Evolutionary conservation across 2,329 filamentous ascomycete species (phyloP).

Genomic region (Clathrospora elynae): DNA sequence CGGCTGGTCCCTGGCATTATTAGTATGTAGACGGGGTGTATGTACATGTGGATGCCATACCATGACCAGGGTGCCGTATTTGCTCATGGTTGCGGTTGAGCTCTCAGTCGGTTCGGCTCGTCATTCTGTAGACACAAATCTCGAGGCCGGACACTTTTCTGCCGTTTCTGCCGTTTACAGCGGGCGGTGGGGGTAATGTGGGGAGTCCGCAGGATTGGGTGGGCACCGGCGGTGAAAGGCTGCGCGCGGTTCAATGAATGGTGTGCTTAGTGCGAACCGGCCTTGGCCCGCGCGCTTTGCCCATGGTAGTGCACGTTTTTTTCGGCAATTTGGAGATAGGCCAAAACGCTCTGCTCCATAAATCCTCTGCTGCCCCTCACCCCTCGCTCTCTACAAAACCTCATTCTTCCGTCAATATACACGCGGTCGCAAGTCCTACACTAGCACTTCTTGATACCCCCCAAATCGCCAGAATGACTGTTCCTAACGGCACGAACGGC

Average conservation of each 20-base stretch:
- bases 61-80: constrained; percentile 94
- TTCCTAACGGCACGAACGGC: constrained; percentile 33
- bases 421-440: constrained; percentile 49
- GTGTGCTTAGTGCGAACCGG: constrained; percentile 23
- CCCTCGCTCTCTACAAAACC: constrained; percentile 22
- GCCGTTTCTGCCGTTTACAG: too few species aligned
- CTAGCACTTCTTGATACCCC: constrained; percentile 30
- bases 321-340: constrained; percentile 33
- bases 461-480: constrained; percentile 32
- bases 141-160: constrained; percentile 18
- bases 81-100: constrained; percentile 69
- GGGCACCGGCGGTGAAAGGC: constrained; percentile 9
- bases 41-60: constrained; percentile 43
- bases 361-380: constrained; percentile 40
- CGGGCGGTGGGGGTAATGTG: constrained; percentile 10
- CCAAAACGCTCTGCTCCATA: constrained; percentile 31
- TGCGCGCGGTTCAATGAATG: constrained; percentile 13
- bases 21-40: constrained; percentile 2
- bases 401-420: constrained; percentile 21
- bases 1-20: constrained; percentile 71
- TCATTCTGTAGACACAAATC: constrained; percentile 7
- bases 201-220: constrained; percentile 12
- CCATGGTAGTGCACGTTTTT: constrained; percentile 29
- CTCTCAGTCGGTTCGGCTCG: constrained; percentile 7
- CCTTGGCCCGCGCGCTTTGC: constrained; percentile 10